Percentiles rank a stretch among this genome's conserved stretches.
Evolutionary conservation across 768 basidiomycete genomes (phyloP).

Genomic region (Trametes cinnabarina): DNA sequence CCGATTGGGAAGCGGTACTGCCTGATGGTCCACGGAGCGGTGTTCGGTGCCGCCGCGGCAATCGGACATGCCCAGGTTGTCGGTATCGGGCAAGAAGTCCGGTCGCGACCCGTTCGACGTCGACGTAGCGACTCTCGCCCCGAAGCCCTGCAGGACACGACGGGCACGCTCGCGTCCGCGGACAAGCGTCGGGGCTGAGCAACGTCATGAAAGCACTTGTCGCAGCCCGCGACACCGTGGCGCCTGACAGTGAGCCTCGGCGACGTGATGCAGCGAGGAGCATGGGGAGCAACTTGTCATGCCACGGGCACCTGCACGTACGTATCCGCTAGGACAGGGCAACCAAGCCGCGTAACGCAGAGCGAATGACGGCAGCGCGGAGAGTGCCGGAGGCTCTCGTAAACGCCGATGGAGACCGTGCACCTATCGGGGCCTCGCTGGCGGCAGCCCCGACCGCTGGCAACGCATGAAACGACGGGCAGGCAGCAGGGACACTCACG

Average conservation of each 20-base stretch:
- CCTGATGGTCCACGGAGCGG: not conserved
- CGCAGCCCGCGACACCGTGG: not conserved
- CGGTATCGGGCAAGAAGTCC: not conserved
- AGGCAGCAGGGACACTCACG: conserved; percentile 27
- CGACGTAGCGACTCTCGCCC: too few relatives aligned
- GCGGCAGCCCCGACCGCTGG: too few relatives aligned
- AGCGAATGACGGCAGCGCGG: not conserved
- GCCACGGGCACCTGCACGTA: not conserved
- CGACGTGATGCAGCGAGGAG: not conserved
- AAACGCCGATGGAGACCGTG: not conserved
- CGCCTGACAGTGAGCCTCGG: not conserved
- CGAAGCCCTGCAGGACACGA: not conserved
- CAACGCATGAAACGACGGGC: not conserved
- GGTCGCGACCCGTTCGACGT: too few relatives aligned
- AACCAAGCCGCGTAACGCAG: not conserved
- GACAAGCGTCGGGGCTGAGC: not conserved
- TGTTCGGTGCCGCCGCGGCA: not conserved
- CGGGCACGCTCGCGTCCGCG: not conserved
- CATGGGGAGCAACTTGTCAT: not conserved
- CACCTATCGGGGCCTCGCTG: too few relatives aligned
- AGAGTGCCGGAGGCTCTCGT: not conserved
- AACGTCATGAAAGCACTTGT: not conserved
- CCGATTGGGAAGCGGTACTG: not conserved
- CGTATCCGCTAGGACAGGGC: not conserved
- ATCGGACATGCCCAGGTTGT: not conserved